phyloP scores from a whole-genome alignment of 257 asterid species.

The Anisodus tanguticus region DNA sequence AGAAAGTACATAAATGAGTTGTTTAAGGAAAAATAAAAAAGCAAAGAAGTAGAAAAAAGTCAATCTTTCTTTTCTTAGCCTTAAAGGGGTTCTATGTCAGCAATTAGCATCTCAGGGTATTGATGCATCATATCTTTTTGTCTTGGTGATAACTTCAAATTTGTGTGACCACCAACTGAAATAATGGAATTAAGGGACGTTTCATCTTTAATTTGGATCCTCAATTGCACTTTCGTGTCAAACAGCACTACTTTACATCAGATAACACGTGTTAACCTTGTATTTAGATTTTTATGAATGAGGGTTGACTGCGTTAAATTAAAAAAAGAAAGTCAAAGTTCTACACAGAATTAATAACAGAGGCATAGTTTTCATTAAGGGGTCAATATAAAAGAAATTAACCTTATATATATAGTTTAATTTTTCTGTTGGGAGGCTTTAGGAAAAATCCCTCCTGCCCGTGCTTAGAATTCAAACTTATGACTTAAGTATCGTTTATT shows the following conservation, averaged over 20 bases:
- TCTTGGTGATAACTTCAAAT: conserved; percentile 14
- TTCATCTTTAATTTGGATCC: neutral
- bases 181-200: neutral
- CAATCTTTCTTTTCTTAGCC: neutral
- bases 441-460: too few species aligned
- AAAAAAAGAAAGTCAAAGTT: too few species aligned
- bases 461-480: too few species aligned
- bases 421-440: too few species aligned
- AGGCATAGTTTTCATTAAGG: too few species aligned
- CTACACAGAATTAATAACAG: too few species aligned
- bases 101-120: conserved; percentile 20
- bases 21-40: too few species aligned
- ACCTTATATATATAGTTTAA: too few species aligned
- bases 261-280: neutral
- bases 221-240: neutral
- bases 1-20: neutral
- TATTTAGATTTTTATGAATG: neutral
- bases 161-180: neutral
- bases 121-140: conserved; percentile 24
- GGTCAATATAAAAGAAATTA: too few species aligned
- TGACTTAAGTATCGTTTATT: too few species aligned
- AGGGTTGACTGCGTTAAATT: too few species aligned
- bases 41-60: neutral
- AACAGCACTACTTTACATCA: neutral
- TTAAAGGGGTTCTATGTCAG: neutral